Conservation (phyloP, 306 rosid species). For the Phaseolus lunatus region DNA sequence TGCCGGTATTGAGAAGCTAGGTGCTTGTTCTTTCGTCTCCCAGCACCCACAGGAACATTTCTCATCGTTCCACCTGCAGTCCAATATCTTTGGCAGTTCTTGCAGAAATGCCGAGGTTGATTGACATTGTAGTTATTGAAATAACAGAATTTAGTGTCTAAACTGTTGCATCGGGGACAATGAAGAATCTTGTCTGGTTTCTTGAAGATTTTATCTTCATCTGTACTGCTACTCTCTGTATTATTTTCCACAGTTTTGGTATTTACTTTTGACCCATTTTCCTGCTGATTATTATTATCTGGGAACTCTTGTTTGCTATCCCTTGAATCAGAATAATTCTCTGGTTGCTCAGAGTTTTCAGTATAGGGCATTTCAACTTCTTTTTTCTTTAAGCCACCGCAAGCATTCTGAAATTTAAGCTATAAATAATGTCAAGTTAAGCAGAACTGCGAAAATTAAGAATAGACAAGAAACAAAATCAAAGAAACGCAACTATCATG, state of each 20-base stretch:
- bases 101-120: conserved; percentile 88
- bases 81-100: conserved; percentile 84
- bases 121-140: conserved; percentile 87
- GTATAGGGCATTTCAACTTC: conserved; percentile 39
- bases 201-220: conserved; percentile 59
- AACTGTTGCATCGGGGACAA: conserved; percentile 82
- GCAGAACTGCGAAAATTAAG: conserved; percentile 4
- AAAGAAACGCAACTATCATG: background rate
- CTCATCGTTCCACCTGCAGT: conserved; percentile 85
- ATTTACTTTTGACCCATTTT: conserved; percentile 38
- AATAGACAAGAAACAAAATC: conserved; percentile 30
- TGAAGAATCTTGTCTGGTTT: conserved; percentile 79
- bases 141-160: conserved; percentile 81
- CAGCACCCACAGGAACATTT: conserved; percentile 79
- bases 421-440: conserved; percentile 12
- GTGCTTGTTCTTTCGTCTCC: conserved; percentile 76
- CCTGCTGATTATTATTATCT: conserved; percentile 2
- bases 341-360: conserved; percentile 43
- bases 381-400: conserved; percentile 41
- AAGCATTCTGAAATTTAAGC: conserved; percentile 53
- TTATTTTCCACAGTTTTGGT: conserved; percentile 39
- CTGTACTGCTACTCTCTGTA: conserved; percentile 43
- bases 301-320: conserved; percentile 32
- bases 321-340: conserved; percentile 40
- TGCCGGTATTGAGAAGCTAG: conserved; percentile 63